Evolutionary conservation across 176 grass and related monocot species (phyloP).

Genomic region (Leersia perrieri): DNA sequence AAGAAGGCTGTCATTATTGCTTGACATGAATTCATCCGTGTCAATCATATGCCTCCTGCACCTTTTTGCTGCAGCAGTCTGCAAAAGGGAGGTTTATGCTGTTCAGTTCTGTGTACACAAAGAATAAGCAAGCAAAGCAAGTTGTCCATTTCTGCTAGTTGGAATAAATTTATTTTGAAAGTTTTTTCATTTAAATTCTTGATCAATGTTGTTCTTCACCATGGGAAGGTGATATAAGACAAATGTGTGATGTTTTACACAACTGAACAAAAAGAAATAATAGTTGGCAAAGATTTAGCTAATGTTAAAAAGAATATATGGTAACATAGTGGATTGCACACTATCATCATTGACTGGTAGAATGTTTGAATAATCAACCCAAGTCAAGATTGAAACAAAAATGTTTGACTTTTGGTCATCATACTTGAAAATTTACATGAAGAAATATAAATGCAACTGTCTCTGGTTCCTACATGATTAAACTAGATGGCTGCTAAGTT

Average conservation of each 20-base stretch:
- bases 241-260: neutral
- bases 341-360: neutral
- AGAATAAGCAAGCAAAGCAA: neutral
- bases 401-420: neutral
- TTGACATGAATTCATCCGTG: constrained; percentile 90
- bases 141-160: neutral
- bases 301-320: neutral
- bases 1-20: constrained; percentile 72
- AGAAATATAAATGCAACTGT: constrained; percentile 7
- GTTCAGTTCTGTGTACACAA: constrained; percentile 2
- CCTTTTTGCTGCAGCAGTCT: constrained; percentile 78
- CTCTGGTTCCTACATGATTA: neutral
- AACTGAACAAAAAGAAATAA: neutral
- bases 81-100: constrained; percentile 26
- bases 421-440: neutral
- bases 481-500: neutral
- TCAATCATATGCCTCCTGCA: constrained; percentile 96
- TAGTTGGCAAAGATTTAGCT: neutral
- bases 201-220: neutral
- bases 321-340: neutral
- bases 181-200: neutral
- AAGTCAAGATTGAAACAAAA: constrained; percentile 6
- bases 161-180: neutral
- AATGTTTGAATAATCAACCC: neutral
- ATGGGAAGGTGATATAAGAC: neutral